Percentiles rank a stretch among this genome's conserved stretches.
These are phyloP conservation scores for Gossypium gossypioides DNA, from an alignment of 441 rosid genomes.

Conservation along the genomic window DNA sequence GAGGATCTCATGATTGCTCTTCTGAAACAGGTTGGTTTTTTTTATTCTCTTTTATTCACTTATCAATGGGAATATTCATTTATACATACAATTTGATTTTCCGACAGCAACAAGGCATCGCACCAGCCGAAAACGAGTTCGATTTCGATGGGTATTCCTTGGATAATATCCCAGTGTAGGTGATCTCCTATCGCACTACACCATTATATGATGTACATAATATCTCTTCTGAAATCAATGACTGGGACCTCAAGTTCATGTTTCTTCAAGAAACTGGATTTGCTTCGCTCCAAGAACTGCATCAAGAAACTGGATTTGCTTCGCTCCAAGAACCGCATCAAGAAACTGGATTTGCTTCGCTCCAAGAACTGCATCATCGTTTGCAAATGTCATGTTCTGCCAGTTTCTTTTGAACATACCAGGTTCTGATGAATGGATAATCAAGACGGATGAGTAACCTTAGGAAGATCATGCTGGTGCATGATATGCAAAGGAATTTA, in stretches of 20 bases:
- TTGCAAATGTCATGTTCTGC: neutral
- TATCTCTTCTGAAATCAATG: neutral
- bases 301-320: neutral
- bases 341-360: neutral
- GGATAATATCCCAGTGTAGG: neutral
- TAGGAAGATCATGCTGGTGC: neutral
- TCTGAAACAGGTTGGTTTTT: slow-evolving; percentile 56
- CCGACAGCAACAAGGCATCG: neutral
- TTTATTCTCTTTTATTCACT: neutral
- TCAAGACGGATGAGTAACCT: neutral
- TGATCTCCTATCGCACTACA: neutral
- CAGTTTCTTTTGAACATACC: neutral
- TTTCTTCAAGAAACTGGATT: neutral
- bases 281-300: neutral
- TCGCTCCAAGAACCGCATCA: neutral
- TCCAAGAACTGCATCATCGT: neutral
- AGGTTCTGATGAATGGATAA: neutral
- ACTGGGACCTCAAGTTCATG: neutral
- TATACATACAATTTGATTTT: neutral
- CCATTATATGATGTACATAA: neutral
- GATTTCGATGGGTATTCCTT: slow-evolving; percentile 59
- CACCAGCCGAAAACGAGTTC: neutral
- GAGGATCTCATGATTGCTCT: slow-evolving; percentile 85
- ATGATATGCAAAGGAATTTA: neutral
- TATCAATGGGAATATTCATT: neutral